phyloP scores from a whole-genome alignment of 495 filamentous ascomycete genomes.

The Penicillium desertorum region DNA sequence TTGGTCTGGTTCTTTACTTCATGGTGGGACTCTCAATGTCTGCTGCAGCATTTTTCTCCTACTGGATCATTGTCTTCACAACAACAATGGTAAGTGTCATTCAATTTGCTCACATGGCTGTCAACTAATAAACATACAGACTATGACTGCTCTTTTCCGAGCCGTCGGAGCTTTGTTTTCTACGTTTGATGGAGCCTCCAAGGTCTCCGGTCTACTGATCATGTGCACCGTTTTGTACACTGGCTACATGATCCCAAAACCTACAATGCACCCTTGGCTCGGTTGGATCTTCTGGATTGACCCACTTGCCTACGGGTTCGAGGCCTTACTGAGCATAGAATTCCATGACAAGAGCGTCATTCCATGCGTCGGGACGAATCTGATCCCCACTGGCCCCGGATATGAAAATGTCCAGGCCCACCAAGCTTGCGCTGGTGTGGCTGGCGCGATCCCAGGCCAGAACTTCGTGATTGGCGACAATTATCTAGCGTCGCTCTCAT shows the following conservation, averaged over 20 bases:
- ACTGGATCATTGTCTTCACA: conserved; percentile 47
- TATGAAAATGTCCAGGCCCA: conserved; percentile 29
- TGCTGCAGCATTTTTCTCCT: conserved; percentile 55
- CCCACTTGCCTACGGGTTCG: conserved; percentile 71
- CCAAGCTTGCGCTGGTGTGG: conserved; percentile 55
- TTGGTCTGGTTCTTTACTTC: conserved; percentile 71
- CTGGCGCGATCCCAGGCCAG: conserved; percentile 46
- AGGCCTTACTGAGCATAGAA: conserved; percentile 66
- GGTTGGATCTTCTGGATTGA: conserved; percentile 73
- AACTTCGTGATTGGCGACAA: conserved; percentile 44
- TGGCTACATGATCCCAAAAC: conserved; percentile 61
- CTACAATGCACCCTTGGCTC: conserved; percentile 73
- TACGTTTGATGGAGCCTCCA: conserved; percentile 55
- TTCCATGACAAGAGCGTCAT: conserved; percentile 52
- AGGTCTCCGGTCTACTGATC: conserved; percentile 49
- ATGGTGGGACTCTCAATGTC: conserved; percentile 56
- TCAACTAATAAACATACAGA: conserved; percentile 19
- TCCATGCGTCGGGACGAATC: conserved; percentile 48
- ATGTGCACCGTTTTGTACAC: conserved; percentile 54
- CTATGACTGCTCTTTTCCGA: conserved; percentile 54
- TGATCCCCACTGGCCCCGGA: conserved; percentile 41
- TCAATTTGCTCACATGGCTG: background rate
- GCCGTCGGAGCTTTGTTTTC: conserved; percentile 48
- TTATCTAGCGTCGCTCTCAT: conserved; percentile 52
- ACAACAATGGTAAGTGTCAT: conserved; percentile 32